phyloP scores from a whole-genome alignment of 2,329 filamentous ascomycete species.

The Xylaria sp. region DNA sequence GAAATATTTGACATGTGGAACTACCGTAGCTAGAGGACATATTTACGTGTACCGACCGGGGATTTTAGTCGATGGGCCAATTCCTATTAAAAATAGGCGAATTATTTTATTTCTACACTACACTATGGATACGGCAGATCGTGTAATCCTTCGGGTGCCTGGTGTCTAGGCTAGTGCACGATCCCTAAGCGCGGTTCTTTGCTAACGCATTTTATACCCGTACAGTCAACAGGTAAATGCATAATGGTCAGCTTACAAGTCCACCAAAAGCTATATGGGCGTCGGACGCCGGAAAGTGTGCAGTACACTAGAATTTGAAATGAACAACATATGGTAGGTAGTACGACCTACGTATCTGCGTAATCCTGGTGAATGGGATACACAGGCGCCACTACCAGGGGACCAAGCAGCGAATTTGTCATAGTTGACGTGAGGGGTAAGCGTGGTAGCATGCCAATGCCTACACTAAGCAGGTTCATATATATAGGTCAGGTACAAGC shows the following conservation, averaged over 20 bases:
- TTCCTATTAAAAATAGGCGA: neutral
- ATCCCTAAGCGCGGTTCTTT: slow-evolving; percentile 23
- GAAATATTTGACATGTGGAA: slow-evolving; percentile 14
- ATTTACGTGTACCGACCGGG: neutral
- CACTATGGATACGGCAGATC: slow-evolving; percentile 8
- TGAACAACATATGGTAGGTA: neutral
- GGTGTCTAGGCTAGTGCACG: neutral
- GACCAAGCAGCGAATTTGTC: slow-evolving; percentile 31
- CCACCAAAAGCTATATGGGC: neutral
- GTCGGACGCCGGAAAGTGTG: neutral
- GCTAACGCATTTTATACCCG: neutral
- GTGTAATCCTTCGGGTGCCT: slow-evolving; percentile 30
- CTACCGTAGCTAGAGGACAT: neutral
- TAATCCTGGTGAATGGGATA: slow-evolving; percentile 19
- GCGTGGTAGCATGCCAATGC: neutral
- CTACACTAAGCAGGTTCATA: slow-evolving; percentile 7
- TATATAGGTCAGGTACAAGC: slow-evolving; percentile 12
- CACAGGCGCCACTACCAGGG: neutral
- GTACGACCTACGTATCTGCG: neutral
- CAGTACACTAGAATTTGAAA: slow-evolving; percentile 9
- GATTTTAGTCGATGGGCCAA: neutral
- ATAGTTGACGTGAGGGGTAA: slow-evolving; percentile 22
- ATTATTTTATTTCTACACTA: neutral
- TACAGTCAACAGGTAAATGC: neutral
- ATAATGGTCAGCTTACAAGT: slow-evolving; percentile 24